Evolutionary conservation across 2,329 filamentous ascomycete genomes (phyloP).

Genomic region (Aaosphaeria pasadenensis): DNA sequence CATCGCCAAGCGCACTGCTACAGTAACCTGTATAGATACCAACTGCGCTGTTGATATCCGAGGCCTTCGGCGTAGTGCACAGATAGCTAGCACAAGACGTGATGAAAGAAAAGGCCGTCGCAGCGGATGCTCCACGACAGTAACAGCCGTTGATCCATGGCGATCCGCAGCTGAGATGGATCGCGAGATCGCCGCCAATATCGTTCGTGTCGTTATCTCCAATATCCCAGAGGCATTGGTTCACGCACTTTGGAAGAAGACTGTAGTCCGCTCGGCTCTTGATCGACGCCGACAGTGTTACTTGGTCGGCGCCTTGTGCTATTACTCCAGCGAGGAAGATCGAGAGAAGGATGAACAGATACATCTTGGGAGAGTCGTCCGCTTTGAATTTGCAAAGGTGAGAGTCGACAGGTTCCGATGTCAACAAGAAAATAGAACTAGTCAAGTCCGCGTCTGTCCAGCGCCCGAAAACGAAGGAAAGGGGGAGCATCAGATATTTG

Average conservation of each 20-base stretch:
- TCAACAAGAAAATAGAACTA: too few relatives aligned
- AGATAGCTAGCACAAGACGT: slow-evolving; percentile 10
- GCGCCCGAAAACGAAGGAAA: too few relatives aligned
- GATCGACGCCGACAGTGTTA: slow-evolving; percentile 4
- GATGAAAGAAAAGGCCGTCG: slow-evolving; percentile 6
- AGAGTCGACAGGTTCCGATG: too few relatives aligned
- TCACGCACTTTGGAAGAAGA: slow-evolving; percentile 9
- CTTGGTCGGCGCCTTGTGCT: background rate
- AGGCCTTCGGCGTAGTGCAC: slow-evolving; percentile 5
- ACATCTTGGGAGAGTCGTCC: background rate
- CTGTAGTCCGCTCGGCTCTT: slow-evolving; percentile 5
- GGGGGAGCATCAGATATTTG: too few relatives aligned
- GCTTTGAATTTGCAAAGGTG: too few relatives aligned
- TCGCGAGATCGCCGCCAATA: slow-evolving; percentile 11
- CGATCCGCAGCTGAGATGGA: slow-evolving; percentile 7
- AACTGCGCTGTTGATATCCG: slow-evolving; percentile 7
- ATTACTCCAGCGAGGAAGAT: background rate
- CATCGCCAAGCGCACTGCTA: slow-evolving; percentile 6
- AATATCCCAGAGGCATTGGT: slow-evolving; percentile 13
- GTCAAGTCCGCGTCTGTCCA: too few relatives aligned
- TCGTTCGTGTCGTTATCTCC: slow-evolving; percentile 6
- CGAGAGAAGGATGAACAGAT: background rate
- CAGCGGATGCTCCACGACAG: slow-evolving; percentile 5
- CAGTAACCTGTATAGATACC: slow-evolving; percentile 11
- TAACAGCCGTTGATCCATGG: slow-evolving; percentile 12